Evolutionary conservation across 805 yeast genomes (phyloP), one percentile per base, ranked within the genome.

Genomic region (Cephaloascus fragrans): DNA sequence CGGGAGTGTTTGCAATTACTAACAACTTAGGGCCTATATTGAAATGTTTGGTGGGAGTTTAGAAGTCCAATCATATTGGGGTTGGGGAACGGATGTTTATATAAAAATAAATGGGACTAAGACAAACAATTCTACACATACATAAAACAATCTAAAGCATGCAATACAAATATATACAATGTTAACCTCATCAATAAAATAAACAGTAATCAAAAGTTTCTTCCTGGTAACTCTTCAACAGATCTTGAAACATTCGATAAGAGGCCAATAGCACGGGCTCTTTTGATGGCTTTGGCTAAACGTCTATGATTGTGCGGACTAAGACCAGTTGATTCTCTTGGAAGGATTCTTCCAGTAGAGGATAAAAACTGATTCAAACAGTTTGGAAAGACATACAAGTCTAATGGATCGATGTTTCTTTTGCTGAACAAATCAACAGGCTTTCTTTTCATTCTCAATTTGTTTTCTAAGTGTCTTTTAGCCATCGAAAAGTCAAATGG

Each of bases 61-160:
- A 37, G 77, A 77, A 42, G 64, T 85, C 20, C 87, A 83, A 53
- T 76, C 82, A 36, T 69, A 82, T 42, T 73, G 73, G 58, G 90
- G 93, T 1, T 70, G 78, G 69, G 95, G 95, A 3, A 82, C 90
- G 0, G 88, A 81, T 47, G 87, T 79, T 5, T 83, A 83, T 51
- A 61, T 83, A 35, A 72, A 67, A 43, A 49, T 75, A 43, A 53
- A 61, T 17, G 65, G 63, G 4, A 53, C 61, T 4, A 56, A 14
- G 5, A 31, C n/a, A 23, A 23, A 8, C 12, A 12, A 23, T 8
- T 23, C 28, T 23, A 23, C 28, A 23, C 6, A 23, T 23, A 23
- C 12, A 23, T 23, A 23, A 23, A 23, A 23, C n/a, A n/a, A n/a
- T n/a, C n/a, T n/a, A n/a, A n/a, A 8, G 28, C 28, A 23, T 8